These are phyloP conservation scores for Colletotrichum noveboracense DNA, from an alignment of 2,329 filamentous ascomycete species.

Conservation along the genomic window DNA sequence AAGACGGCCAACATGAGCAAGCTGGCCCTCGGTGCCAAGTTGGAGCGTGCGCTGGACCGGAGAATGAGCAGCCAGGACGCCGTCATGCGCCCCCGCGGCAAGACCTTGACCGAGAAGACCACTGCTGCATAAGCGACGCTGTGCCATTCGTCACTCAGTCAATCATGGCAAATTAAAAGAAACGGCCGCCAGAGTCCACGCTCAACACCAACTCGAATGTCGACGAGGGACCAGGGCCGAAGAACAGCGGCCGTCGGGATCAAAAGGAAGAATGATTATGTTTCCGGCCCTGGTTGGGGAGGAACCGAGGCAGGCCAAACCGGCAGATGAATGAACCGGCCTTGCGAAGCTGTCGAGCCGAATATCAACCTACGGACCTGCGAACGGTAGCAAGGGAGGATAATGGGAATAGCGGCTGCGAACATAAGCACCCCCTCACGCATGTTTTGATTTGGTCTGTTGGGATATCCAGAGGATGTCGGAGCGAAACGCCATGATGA, in stretches of 20 bases:
- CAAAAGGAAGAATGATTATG: not conserved
- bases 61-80: conserved; percentile 91
- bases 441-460: not conserved
- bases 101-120: conserved; percentile 41
- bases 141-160: not conserved
- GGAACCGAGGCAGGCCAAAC: not conserved
- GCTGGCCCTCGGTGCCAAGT: conserved; percentile 86
- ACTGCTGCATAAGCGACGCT: conserved; percentile 1
- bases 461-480: conserved; percentile 22
- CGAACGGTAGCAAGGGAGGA: not conserved
- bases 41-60: conserved; percentile 84
- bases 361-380: not conserved
- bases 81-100: conserved; percentile 69
- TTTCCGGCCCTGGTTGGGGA: not conserved
- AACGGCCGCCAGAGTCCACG: not conserved
- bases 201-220: not conserved
- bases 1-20: conserved; percentile 85
- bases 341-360: not conserved
- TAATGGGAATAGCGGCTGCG: not conserved
- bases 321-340: not conserved
- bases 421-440: not conserved
- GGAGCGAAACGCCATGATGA: conserved; percentile 12
- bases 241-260: not conserved
- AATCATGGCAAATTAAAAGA: not conserved
- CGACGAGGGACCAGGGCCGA: not conserved